phyloP scores from a whole-genome alignment of 768 basidiomycete genomes.

The Pleurotus eryngii region DNA sequence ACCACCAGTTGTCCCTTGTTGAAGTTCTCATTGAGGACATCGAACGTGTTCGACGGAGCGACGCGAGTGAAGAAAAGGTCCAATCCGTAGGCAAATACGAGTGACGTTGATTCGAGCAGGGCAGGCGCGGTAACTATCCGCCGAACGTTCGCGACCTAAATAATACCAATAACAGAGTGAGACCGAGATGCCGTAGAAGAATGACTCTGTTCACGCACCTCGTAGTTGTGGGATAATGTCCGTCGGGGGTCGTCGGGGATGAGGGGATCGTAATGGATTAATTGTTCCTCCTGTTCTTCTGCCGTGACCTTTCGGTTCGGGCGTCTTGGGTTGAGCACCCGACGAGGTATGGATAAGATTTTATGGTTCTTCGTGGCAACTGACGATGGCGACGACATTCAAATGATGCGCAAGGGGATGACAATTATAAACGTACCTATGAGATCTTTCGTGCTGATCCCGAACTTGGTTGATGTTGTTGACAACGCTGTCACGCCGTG shows the following conservation, averaged over 20 bases:
- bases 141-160: slow-evolving; percentile 67
- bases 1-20: slow-evolving; percentile 90
- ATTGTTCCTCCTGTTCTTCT: slow-evolving; percentile 80
- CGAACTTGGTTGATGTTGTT: slow-evolving; percentile 82
- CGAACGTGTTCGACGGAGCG: slow-evolving; percentile 87
- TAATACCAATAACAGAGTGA: not conserved
- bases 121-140: slow-evolving; percentile 77
- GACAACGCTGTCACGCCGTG: slow-evolving; percentile 65
- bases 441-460: slow-evolving; percentile 83
- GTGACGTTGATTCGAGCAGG: slow-evolving; percentile 86
- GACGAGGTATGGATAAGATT: slow-evolving; percentile 69
- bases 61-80: slow-evolving; percentile 88
- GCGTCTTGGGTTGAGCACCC: slow-evolving; percentile 79
- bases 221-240: slow-evolving; percentile 48
- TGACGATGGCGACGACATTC: slow-evolving; percentile 23
- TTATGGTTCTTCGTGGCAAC: slow-evolving; percentile 77
- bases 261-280: slow-evolving; percentile 82
- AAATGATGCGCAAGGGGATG: not conserved
- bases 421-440: slow-evolving; percentile 53
- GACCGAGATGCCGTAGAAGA: not conserved
- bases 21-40: slow-evolving; percentile 87
- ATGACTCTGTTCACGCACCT: slow-evolving; percentile 23
- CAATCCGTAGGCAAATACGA: slow-evolving; percentile 82
- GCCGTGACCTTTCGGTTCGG: slow-evolving; percentile 71
- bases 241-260: slow-evolving; percentile 65